Evolutionary conservation across 1,284 basidiomycete genomes (phyloP), one percentile per base, ranked within the genome.

Genomic region (Ustanciosporium gigantosporum): DNA sequence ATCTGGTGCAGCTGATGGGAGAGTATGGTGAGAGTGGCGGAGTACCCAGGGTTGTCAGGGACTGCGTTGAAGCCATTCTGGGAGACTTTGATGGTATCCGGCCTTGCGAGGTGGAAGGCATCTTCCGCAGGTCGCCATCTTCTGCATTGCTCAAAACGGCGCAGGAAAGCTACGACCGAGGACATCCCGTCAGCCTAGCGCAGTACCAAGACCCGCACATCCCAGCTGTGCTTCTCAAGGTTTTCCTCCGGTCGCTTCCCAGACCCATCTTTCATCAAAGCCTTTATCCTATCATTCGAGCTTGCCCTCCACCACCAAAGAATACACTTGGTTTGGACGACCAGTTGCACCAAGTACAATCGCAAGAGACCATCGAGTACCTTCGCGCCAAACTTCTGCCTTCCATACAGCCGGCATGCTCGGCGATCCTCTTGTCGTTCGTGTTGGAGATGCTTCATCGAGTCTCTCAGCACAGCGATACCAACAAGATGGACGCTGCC

Each of bases 151-250:
- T 91, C 25, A 84, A 82, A 52, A 85, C 88, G 46, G 88, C 86
- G 4, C 84, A 87, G 67, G 86, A 88, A 32, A 88, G 88, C 3
- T 91, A 91, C 69, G 87, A 90, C 68, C 81, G 88, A 78, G 88
- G 88, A 83, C 85, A 90, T 65, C 85, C 89, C 2, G 87, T 91
- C 13, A 87, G 86, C 2, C 79, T 91, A 27, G 80, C 84, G 14
- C 85, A 82, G 4, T 90, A 88, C 71, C 82, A 82, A 1, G 89
- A 91, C 68, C 85, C 88, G 3, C 83, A 89, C 78, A 82, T 91
- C 2, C 87, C 89, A 2, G 88, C 90, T 2, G 89, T 90, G 2
- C 81, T 91, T 15, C 80, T 91, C 52, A 91, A 91, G 81, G 89
- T 89, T 71, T 91, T 87, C 70, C 79, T 91, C 16, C 83, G 88